Percentiles rank a stretch among this genome's conserved stretches.
Evolutionary conservation across 176 grass and related monocot species (phyloP).

Genomic region (Saccharum spontaneum): DNA sequence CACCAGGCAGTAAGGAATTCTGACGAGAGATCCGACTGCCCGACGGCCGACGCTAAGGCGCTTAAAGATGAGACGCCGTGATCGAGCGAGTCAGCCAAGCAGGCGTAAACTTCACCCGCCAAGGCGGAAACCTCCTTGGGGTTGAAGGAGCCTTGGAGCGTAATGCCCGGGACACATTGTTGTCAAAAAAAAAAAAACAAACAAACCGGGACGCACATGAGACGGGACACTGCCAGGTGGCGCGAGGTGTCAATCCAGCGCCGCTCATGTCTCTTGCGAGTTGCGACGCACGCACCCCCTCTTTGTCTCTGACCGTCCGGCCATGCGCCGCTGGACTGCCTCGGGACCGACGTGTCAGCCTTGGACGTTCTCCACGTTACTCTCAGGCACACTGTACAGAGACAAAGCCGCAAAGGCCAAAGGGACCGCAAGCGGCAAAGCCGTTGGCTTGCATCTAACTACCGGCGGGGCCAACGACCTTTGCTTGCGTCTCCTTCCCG

Average conservation of each 20-base stretch:
- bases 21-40: no score
- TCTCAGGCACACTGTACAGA: not conserved
- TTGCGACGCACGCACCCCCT: not conserved
- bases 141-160: not conserved
- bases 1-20: no score
- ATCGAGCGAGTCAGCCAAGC: no score
- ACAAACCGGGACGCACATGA: not conserved
- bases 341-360: not conserved
- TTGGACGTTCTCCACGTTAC: not conserved
- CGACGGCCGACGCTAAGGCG: no score
- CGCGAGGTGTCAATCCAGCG: not conserved
- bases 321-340: not conserved
- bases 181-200: no score
- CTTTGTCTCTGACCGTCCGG: not conserved
- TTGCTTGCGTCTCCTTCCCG: constrained; percentile 39
- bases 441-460: constrained; percentile 45
- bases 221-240: constrained; percentile 1
- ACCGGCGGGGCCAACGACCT: constrained; percentile 42
- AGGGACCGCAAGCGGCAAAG: constrained; percentile 24
- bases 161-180: not conserved
- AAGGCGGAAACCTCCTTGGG: not conserved
- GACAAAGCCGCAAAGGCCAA: not conserved
- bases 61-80: no score
- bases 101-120: not conserved
- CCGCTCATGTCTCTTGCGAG: not conserved